Evolutionary conservation across 2,329 filamentous ascomycete genomes (phyloP).

Genomic region (Sporothrix variecibatus): DNA sequence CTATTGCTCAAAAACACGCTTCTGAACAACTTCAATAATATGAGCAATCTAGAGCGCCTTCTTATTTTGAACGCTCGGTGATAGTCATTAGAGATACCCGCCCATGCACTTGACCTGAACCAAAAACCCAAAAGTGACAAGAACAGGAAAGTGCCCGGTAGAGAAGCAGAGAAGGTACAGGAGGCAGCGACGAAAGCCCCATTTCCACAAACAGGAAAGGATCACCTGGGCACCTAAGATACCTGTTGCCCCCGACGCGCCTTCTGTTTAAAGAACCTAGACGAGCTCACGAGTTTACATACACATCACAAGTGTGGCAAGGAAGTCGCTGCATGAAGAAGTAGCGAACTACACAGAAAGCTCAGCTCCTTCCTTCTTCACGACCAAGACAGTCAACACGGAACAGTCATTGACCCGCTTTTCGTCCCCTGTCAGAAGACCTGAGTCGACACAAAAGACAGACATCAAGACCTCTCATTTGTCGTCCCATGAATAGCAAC

Average conservation of each 20-base stretch:
- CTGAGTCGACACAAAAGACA: neutral
- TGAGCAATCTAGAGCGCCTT: neutral
- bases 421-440: conserved; percentile 17
- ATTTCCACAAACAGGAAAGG: neutral
- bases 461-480: neutral
- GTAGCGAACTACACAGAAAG: too few species aligned
- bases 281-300: too few species aligned
- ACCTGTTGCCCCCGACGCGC: neutral
- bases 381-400: neutral
- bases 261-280: neutral
- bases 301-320: too few species aligned
- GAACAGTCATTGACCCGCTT: conserved; percentile 4
- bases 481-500: neutral
- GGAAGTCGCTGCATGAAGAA: neutral
- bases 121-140: neutral
- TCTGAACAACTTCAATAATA: neutral
- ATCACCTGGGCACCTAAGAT: neutral
- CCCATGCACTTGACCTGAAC: neutral
- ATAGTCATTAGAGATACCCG: neutral
- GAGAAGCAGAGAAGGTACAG: neutral
- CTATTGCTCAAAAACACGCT: neutral
- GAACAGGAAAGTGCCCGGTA: neutral
- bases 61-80: neutral
- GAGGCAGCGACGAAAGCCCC: neutral
- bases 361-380: neutral